Percentiles rank a stretch among this genome's conserved stretches.
phyloP scores from a whole-genome alignment of 495 filamentous ascomycete genomes.

The Penicillium maclennaniae region DNA sequence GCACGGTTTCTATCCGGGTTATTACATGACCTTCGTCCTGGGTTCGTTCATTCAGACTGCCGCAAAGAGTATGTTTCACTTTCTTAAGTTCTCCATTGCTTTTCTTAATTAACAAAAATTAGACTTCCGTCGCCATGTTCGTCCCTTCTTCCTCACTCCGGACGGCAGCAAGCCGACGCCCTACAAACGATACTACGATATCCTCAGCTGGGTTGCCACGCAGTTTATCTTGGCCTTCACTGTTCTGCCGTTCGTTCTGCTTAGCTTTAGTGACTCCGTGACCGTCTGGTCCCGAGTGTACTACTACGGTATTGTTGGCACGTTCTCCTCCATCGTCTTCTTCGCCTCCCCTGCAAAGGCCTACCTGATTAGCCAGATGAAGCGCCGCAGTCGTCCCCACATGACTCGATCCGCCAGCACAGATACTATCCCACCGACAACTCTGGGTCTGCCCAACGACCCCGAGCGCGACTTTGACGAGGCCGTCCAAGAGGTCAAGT shows the following conservation, averaged over 20 bases:
- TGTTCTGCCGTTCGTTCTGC: constrained; percentile 77
- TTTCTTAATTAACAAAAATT: constrained; percentile 1
- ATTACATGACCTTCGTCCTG: constrained; percentile 86
- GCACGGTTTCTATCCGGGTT: constrained; percentile 97
- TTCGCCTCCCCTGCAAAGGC: constrained; percentile 75
- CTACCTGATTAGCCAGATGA: constrained; percentile 55
- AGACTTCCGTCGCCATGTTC: constrained; percentile 86
- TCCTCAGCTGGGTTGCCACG: constrained; percentile 73
- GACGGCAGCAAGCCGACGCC: constrained; percentile 60
- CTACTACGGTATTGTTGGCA: constrained; percentile 75
- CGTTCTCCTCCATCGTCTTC: constrained; percentile 60
- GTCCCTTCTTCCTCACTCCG: constrained; percentile 87
- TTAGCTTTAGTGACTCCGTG: constrained; percentile 63
- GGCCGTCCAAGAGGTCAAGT: constrained; percentile 68
- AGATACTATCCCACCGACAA: constrained; percentile 44
- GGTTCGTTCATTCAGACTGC: constrained; percentile 87
- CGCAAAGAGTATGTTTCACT: constrained; percentile 72
- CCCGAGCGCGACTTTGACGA: constrained; percentile 75
- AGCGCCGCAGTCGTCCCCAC: constrained; percentile 48
- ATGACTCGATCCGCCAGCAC: constrained; percentile 25
- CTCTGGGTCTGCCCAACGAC: constrained; percentile 76
- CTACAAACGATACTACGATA: constrained; percentile 82
- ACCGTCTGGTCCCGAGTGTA: constrained; percentile 80
- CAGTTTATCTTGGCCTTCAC: constrained; percentile 81
- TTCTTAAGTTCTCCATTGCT: background rate